Base-by-base conservation (phyloP, 2,329 filamentous ascomycete species). In the Microcyclospora tardicrescens region DNA sequence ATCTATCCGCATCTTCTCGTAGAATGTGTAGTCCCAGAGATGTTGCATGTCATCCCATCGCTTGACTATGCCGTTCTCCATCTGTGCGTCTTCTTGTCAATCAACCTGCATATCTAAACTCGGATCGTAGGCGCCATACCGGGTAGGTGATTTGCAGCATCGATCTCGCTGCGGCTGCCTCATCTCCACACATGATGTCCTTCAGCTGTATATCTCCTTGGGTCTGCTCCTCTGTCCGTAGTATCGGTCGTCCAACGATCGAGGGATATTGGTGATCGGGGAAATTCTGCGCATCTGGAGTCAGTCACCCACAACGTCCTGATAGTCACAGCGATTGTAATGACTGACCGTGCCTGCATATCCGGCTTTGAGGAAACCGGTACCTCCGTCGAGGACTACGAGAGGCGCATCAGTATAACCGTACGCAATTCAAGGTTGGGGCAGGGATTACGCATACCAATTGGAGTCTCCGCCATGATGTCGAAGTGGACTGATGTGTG, bases 41-140 rank as follows among this genome's bases (percentile, higher is more conserved):
- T 96, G 89, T 69, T 94, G 84, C 91, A 98, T 98, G 64, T 98
- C 91, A 54, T 98, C 91, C 91, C 91, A 98, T 60, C 86, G 87
- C 75, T 95, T 96, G 51, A 98, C 86, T 56, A 98, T 96, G 56
- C 91, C 91, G 62, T 98, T 98, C 65, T 98, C 91, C 91, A 98
- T 98, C 76, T 81, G 62, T 43, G 36, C 36, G 31, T n/a, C 16
- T 14, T 28, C n/a, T 13, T 33, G 36, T 35, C 34, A 34, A 30
- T 30, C 24, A 28, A 28, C 10, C n/a, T 45, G 36, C 10, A 36
- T 35, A 33, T 11, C 33, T 10, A 15, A 8, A 15, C 12, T 39
- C 14, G 6, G 4, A 4, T 6, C 10, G 12, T 15, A 5, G 10
- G 10, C 14, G 19, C n/a, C 73, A 52, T 73, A 81, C 77, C 53